These are phyloP conservation scores for Biscogniauxia sp. DNA, from an alignment of 2,329 filamentous ascomycete genomes.

Conservation along the genomic window DNA sequence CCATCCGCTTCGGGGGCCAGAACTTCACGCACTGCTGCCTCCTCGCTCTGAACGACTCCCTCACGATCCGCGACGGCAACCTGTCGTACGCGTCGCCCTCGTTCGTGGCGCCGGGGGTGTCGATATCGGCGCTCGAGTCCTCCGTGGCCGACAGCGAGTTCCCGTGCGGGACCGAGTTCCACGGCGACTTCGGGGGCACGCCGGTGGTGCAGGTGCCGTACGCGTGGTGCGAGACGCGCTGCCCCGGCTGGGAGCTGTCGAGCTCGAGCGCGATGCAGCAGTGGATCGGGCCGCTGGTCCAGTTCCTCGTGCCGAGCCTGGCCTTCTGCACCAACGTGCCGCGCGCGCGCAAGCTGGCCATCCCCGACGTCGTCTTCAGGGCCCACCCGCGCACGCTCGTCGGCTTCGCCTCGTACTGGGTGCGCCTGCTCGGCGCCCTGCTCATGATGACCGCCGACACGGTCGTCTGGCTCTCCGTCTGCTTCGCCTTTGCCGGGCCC, in stretches of 20 bases:
- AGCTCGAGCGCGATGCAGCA: conserved; percentile 25
- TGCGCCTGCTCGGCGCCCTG: conserved; percentile 25
- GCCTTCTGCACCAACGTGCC: conserved; percentile 37
- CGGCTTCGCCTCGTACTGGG: conserved; percentile 29
- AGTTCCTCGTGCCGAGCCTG: conserved; percentile 36
- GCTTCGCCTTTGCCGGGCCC: conserved; percentile 31
- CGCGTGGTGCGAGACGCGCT: conserved; percentile 28
- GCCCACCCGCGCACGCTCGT: conserved; percentile 54
- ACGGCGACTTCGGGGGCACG: conserved; percentile 20
- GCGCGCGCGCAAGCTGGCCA: conserved; percentile 29
- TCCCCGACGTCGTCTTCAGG: conserved; percentile 51
- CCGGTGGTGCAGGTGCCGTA: conserved; percentile 28
- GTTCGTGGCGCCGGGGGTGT: conserved; percentile 23
- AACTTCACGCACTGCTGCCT: conserved; percentile 33
- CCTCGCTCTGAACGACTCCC: conserved; percentile 27
- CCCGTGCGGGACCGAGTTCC: conserved; percentile 29
- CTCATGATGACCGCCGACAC: conserved; percentile 27
- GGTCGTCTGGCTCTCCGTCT: conserved; percentile 27
- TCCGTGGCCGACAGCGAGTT: conserved; percentile 21
- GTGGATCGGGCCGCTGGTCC: conserved; percentile 34
- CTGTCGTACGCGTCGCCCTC: conserved; percentile 22
- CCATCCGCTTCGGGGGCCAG: conserved; percentile 24
- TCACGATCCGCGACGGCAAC: conserved; percentile 20
- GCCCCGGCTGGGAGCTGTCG: conserved; percentile 33
- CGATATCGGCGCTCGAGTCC: conserved; percentile 15